Base-by-base conservation (phyloP, 2,329 filamentous ascomycete species). In the Lasiodiplodia citricola region DNA sequence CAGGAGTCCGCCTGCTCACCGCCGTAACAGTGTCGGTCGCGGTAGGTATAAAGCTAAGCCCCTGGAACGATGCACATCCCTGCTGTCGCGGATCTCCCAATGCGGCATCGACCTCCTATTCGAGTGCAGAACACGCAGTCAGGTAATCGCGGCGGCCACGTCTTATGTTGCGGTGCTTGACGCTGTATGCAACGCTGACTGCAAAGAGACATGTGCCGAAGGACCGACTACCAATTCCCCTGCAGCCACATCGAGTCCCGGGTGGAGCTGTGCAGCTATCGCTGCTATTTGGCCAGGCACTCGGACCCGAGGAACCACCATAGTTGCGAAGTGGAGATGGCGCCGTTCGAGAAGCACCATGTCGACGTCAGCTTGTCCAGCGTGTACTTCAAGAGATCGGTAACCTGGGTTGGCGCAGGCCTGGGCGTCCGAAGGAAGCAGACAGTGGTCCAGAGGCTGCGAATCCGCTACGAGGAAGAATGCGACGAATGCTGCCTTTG, bases 161-260 rank as follows among this genome's bases (percentile, higher is more conserved):
- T 50, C 25, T 66, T 25, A n/a, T 10, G 23, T 25, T 44, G 44
- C 11, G 25, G 11, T 10, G 44, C 21, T 18, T 35, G 13, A 14
- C 16, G n/a, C 11, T 41, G 8, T n/a, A 4, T 25, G 31, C 21
- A 50, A 51, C 21, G 25, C 37, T 25, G 47, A 35, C 4, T 5
- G 3, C 38, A 5, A 18, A 50, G 11, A 7, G 52, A 37, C n/a
- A 68, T 68, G 67, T 68, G 67, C 58, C 51, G 60, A n/a, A 57
- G 62, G 38, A 68, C 67, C 4, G 60, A 68, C 8, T 68, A 64
- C 38, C 23, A 58, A n/a, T 58, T 56, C n/a, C 58, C 67, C 11
- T 68, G 67, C 41, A 68, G 14, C 8, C 67, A 68, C 28, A 57
- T 68, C 52, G 67, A 68, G 31, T 63, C 67, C 23, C 37, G 44